Conservation (phyloP, 2,329 filamentous ascomycete species). For the Sporothrix dimorphospora region DNA sequence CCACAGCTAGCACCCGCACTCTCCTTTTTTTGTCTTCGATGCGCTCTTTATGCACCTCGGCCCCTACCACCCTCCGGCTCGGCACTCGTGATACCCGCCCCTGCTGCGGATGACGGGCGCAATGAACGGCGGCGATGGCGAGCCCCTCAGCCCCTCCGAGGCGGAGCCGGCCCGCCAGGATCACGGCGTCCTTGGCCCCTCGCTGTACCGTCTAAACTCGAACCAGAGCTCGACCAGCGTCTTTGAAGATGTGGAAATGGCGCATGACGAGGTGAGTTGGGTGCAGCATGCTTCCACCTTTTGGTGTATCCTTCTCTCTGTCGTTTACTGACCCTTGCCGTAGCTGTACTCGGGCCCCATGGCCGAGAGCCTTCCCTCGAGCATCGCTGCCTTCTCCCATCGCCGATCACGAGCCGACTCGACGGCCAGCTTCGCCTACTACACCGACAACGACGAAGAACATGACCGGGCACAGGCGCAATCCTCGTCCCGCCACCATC, state of each 20-base stretch:
- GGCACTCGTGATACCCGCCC: not conserved
- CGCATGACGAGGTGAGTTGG: slow-evolving; percentile 78
- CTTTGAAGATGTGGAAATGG: slow-evolving; percentile 97
- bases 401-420: slow-evolving; percentile 81
- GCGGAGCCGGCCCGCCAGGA: slow-evolving; percentile 9
- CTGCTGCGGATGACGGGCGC: slow-evolving; percentile 9
- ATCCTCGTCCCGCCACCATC: not conserved
- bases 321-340: slow-evolving; percentile 23
- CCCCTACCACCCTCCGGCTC: not conserved
- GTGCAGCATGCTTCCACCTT: not conserved
- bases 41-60: not conserved
- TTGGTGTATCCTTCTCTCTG: not conserved
- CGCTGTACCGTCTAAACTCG: slow-evolving; percentile 66
- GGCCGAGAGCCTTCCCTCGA: slow-evolving; percentile 94
- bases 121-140: slow-evolving; percentile 29
- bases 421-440: slow-evolving; percentile 86
- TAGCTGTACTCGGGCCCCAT: slow-evolving; percentile 87
- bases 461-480: slow-evolving; percentile 37
- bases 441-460: slow-evolving; percentile 69
- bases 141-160: slow-evolving; percentile 25
- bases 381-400: slow-evolving; percentile 87
- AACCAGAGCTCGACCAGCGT: slow-evolving; percentile 78
- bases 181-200: not conserved
- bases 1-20: not conserved
- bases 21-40: not conserved